Base-by-base conservation (phyloP, 495 filamentous ascomycete species). In the Aspergillus funiculosus region DNA sequence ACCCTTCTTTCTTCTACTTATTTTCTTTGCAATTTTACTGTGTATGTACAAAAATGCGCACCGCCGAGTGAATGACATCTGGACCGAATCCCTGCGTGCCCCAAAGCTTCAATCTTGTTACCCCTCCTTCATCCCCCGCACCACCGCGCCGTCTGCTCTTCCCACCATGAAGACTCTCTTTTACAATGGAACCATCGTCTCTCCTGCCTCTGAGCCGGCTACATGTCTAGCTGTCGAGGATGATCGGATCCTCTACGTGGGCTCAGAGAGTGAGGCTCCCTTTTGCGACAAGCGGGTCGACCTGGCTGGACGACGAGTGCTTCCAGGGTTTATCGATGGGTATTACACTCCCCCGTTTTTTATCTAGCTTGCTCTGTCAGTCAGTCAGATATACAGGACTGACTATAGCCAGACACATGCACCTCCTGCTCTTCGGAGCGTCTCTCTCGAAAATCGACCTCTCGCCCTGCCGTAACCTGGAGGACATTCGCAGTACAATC, bases 301-400 rank as follows among this genome's bases (percentile, higher is more conserved):
- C 39, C 60, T 83, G 15, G 37, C 51, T 0, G 64, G 68, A 28
- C 63, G 61, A 37, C 69, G 69, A 15, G 52, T 81, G 6, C 59
- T 82, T 11, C 80, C 79, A 0, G 77, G 78, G 1, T 83, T 83
- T 49, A 73, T 83, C 30, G 81, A 84, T 44, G 79, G 75, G 4
- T 80, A 80, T 47, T 13, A n/a, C n/a, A 3, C 6, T 29, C 22
- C 34, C 10, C 11, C 22, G n/a, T 9, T 13, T 10, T 37, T 13
- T n/a, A 19, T 19, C 22, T 22, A 37, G 18, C 29, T 34, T 21
- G 10, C 28, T n/a, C n/a, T 21, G 4, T 17, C n/a, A n/a, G n/a
- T n/a, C n/a, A n/a, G n/a, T n/a, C n/a, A n/a, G n/a, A n/a, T n/a
- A n/a, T n/a, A n/a, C n/a, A n/a, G n/a, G n/a, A 32, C 15, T 10